Conservation (phyloP, 257 asterid species). For the Nicotiana tomentosiformis region DNA sequence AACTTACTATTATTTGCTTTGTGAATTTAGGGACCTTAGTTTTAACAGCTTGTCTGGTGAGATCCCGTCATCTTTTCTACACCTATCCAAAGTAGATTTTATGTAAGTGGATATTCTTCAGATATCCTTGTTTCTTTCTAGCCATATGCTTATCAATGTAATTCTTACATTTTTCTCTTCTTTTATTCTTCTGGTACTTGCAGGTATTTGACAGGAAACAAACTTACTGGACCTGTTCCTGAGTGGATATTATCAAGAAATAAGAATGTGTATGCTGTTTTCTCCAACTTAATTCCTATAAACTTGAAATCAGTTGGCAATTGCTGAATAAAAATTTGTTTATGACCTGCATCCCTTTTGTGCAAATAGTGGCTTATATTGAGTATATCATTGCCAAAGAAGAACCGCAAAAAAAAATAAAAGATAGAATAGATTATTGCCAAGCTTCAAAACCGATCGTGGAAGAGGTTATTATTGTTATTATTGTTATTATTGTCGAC, state of each 20-base stretch:
- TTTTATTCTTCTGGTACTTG: conserved; percentile 2
- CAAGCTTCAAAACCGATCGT: background rate
- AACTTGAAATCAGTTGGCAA: background rate
- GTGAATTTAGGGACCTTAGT: conserved; percentile 68
- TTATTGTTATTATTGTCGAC: background rate
- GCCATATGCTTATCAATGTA: conserved; percentile 1
- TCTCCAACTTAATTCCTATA: background rate
- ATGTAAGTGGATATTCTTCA: conserved; percentile 47
- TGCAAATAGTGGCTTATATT: background rate
- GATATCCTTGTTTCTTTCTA: conserved; percentile 7
- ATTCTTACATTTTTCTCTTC: background rate
- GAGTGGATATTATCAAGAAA: conserved; percentile 58
- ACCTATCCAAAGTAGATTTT: conserved; percentile 52
- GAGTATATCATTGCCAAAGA: background rate
- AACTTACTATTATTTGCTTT: background rate
- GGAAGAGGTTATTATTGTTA: background rate
- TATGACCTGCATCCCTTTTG: background rate
- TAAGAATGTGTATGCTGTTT: conserved; percentile 56
- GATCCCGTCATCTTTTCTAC: conserved; percentile 48
- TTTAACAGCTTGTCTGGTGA: conserved; percentile 69
- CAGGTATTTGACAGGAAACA: conserved; percentile 77
- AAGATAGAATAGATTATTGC: background rate
- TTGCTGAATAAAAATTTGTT: background rate
- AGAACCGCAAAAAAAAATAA: background rate
- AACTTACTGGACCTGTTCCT: conserved; percentile 63